Evolutionary conservation across 345 rosid genomes (phyloP).

Genomic region (Mangifera indica): DNA sequence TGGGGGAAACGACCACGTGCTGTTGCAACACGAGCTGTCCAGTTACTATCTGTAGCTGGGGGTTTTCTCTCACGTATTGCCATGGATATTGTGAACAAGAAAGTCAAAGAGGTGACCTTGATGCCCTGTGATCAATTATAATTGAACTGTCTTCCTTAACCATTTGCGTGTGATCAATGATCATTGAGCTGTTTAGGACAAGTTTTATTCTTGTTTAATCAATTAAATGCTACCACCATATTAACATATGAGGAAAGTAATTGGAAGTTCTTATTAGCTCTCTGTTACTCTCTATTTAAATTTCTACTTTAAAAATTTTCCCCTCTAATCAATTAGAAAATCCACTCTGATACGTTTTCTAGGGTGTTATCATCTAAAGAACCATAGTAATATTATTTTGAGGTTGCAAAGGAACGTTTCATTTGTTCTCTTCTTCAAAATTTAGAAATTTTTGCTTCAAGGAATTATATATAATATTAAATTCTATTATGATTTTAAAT

Average conservation of each 20-base stretch:
- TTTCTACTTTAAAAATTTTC: neutral
- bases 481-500: constrained; percentile 8
- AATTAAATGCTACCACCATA: too few relatives aligned
- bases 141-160: too few relatives aligned
- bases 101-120: constrained; percentile 72
- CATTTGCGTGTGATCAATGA: neutral
- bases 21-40: constrained; percentile 78
- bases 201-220: too few relatives aligned
- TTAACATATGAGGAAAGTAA: too few relatives aligned
- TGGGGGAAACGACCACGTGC: constrained; percentile 99
- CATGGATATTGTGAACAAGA: constrained; percentile 72
- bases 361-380: neutral
- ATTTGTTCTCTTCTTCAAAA: neutral
- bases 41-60: constrained; percentile 86
- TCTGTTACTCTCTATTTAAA: neutral
- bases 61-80: constrained; percentile 85
- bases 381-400: neutral
- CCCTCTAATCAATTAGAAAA: neutral
- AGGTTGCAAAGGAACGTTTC: neutral
- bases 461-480: neutral
- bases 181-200: too few relatives aligned
- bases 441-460: neutral
- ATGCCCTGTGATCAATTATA: neutral
- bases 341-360: too few relatives aligned
- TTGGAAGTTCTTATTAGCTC: neutral